These are phyloP conservation scores for Neodidymelliopsis sp. DNA, from an alignment of 2,329 filamentous ascomycete genomes.

Conservation along the genomic window DNA sequence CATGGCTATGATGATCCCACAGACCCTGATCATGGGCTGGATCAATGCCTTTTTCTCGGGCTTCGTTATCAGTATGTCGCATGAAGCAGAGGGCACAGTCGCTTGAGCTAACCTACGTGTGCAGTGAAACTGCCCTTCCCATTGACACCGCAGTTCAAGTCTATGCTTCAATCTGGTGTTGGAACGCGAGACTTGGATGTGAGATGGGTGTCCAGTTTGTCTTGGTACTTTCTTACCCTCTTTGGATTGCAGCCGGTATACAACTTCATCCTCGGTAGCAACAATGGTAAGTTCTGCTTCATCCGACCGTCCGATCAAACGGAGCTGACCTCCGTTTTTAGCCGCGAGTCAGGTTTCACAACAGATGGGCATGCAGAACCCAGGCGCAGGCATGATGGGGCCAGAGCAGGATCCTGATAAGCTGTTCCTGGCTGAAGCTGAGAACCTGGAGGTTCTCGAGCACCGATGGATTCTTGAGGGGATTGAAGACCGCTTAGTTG, in stretches of 20 bases:
- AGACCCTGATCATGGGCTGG: constrained; percentile 99
- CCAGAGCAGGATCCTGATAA: constrained; percentile 96
- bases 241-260: constrained; percentile 97
- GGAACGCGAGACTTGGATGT: constrained; percentile 96
- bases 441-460: constrained; percentile 94
- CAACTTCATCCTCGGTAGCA: constrained; percentile 93
- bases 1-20: constrained; percentile 99
- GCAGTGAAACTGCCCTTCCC: constrained; percentile 96
- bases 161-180: constrained; percentile 97
- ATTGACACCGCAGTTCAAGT: constrained; percentile 98
- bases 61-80: constrained; percentile 90
- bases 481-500: constrained; percentile 83
- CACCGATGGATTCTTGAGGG: constrained; percentile 91
- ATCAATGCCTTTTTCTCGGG: constrained; percentile 99
- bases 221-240: constrained; percentile 98
- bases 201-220: constrained; percentile 97
- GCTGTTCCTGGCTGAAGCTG: constrained; percentile 88
- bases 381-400: constrained; percentile 81
- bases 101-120: constrained; percentile 26
- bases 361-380: constrained; percentile 79
- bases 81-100: too few species aligned
- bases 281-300: constrained; percentile 75
- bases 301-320: constrained; percentile 1
- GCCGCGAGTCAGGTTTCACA: constrained; percentile 91
- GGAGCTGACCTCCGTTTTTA: constrained; percentile 53